A percentile compares a stretch with the other conserved stretches of the same genome.
Conservation (phyloP, 371 early-diverging fungal genomes). For the Apophysomyces sp. region DNA sequence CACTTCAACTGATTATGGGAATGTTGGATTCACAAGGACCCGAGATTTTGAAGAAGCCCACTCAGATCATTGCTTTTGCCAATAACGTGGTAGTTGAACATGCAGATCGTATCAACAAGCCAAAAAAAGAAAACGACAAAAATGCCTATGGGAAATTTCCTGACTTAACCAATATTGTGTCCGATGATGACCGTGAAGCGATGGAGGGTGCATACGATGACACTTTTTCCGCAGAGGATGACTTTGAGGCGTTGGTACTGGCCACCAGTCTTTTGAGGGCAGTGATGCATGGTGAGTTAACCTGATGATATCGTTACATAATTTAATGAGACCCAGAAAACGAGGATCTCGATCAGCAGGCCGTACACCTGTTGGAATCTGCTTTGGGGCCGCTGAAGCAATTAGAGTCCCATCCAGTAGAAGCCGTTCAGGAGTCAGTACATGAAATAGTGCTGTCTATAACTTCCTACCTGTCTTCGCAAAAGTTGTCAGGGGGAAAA, state of each 20-base stretch:
- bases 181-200: slow-evolving; percentile 25
- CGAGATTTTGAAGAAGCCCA: slow-evolving; percentile 71
- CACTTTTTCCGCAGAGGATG: slow-evolving; percentile 41
- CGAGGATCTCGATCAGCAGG: slow-evolving; percentile 47
- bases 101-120: slow-evolving; percentile 21
- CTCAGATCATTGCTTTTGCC: slow-evolving; percentile 78
- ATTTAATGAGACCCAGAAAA: slow-evolving; percentile 36
- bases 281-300: slow-evolving; percentile 42
- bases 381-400: slow-evolving; percentile 56
- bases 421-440: slow-evolving; percentile 55
- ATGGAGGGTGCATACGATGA: slow-evolving; percentile 55
- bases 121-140: slow-evolving; percentile 7
- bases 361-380: slow-evolving; percentile 47
- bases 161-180: slow-evolving; percentile 37
- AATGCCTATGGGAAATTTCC: slow-evolving; percentile 1
- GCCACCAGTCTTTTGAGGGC: slow-evolving; percentile 47
- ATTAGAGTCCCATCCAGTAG: slow-evolving; percentile 48
- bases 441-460: slow-evolving; percentile 61
- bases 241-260: slow-evolving; percentile 37
- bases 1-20: slow-evolving; percentile 57
- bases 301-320: not conserved
- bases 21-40: slow-evolving; percentile 76
- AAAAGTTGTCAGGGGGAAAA: slow-evolving; percentile 22
- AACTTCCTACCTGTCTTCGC: slow-evolving; percentile 37
- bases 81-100: slow-evolving; percentile 61